Evolutionary conservation across 2,329 filamentous ascomycete species (phyloP), one percentile per base, ranked within the genome.

Genomic region (Ophiostoma angusticollis): DNA sequence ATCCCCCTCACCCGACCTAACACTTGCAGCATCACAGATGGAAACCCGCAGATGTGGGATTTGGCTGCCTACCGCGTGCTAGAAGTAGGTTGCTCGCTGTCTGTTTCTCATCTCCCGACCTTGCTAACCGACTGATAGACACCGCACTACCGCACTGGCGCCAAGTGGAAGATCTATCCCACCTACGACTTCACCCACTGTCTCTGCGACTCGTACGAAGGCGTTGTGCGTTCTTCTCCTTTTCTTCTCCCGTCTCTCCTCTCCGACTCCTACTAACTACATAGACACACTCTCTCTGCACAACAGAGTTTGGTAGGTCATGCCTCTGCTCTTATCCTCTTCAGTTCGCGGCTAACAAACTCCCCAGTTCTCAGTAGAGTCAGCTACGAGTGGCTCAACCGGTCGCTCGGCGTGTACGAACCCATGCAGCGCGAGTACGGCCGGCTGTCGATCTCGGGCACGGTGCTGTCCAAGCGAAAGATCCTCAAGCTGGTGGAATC

Each of bases 161-260:
- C 74, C 48, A 78, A 81, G 54, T 96, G 87, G 86, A 81, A 78
- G 59, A 93, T 96, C 45, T 95, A 94, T 56, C 91, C 91, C 0
- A 93, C 89, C 0, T 95, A 95, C 54, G 89, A 95, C 57, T 93
- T 93, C 56, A 82, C 81, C 0, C 84, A 93, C 63, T 93, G 84
- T 58, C 67, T 95, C 17, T 89, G 84, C 51, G 91, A 96, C 68
- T 87, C 83, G 49, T 84, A 94, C 47, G 91, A 98, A 59, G 74
- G 74, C 18, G 93, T 96, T 28, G 39, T 41, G 33, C 4, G 38
- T 40, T 19, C 5, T 18, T 6, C 23, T 3, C 12, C 7, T 24
- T 24, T 24, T 24, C 23, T 24, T 12, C 7, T 24, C 6, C 23
- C n/a, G 3, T 5, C 12, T 14, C 6, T 9, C 5, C 16, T n/a